These are phyloP conservation scores for Gaeumannomyces tritici DNA, from an alignment of 2,329 filamentous ascomycete species.

Conservation along the genomic window DNA sequence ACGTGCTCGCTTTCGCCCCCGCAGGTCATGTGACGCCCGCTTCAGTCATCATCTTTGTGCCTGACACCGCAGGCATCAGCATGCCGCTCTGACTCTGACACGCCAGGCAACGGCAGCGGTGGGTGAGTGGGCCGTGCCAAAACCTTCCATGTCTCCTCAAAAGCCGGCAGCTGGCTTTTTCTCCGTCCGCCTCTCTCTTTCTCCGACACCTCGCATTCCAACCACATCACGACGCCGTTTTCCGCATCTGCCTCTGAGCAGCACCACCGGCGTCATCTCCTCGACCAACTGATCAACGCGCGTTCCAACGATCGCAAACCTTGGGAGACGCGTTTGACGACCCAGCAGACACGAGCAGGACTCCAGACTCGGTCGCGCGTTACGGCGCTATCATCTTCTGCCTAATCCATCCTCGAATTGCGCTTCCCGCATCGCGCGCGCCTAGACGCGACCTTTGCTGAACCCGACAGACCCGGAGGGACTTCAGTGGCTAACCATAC, in stretches of 20 bases:
- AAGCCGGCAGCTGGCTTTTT: background rate
- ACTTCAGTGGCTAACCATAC: background rate
- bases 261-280: background rate
- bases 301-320: background rate
- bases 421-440: too few relatives aligned
- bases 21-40: background rate
- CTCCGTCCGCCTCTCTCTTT: background rate
- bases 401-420: background rate
- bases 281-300: background rate
- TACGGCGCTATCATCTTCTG: background rate
- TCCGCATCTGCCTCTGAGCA: background rate
- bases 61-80: background rate
- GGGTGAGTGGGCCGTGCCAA: background rate
- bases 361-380: background rate
- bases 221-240: background rate
- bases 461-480: background rate
- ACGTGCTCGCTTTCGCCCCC: background rate
- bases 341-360: background rate
- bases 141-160: background rate
- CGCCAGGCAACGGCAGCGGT: background rate
- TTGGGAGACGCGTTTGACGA: background rate
- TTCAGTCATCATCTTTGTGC: background rate
- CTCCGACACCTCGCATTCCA: background rate
- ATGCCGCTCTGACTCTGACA: background rate
- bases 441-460: background rate